A percentile compares a stretch with the other conserved stretches of the same genome.
Conservation (phyloP, 2,329 filamentous ascomycete species). For the Alternaria viburni region DNA sequence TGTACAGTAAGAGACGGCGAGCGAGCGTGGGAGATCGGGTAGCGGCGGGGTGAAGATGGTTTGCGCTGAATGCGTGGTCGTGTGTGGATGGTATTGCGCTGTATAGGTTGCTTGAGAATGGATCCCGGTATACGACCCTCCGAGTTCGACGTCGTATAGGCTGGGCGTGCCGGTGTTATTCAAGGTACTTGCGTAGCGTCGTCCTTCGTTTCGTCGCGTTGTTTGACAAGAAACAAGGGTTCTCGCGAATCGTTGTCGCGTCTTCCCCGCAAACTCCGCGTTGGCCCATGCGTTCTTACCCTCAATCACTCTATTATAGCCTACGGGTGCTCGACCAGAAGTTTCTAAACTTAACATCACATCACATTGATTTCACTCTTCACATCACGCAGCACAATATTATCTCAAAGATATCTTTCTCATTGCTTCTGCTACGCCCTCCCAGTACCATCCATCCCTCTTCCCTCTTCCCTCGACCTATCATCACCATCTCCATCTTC, state of each 20-base stretch:
- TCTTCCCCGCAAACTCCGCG: slow-evolving; percentile 14
- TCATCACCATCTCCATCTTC: neutral
- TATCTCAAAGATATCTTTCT: slow-evolving; percentile 20
- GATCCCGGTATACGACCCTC: neutral
- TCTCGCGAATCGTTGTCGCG: slow-evolving; percentile 11
- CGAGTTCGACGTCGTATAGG: neutral
- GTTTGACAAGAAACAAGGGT: neutral
- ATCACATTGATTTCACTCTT: neutral
- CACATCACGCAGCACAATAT: neutral
- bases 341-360: neutral
- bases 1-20: neutral
- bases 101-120: neutral
- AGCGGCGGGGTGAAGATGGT: neutral
- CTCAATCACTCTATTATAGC: neutral
- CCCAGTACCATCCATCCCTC: neutral
- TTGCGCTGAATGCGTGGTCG: neutral
- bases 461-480: neutral
- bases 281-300: slow-evolving; percentile 5
- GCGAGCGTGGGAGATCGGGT: neutral
- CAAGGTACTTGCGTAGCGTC: neutral
- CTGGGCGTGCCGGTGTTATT: neutral
- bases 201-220: neutral
- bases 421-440: slow-evolving; percentile 6
- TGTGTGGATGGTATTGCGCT: neutral
- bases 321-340: neutral